These are phyloP conservation scores for Colletotrichum somersetense DNA, from an alignment of 2,329 filamentous ascomycete genomes.

Conservation along the genomic window DNA sequence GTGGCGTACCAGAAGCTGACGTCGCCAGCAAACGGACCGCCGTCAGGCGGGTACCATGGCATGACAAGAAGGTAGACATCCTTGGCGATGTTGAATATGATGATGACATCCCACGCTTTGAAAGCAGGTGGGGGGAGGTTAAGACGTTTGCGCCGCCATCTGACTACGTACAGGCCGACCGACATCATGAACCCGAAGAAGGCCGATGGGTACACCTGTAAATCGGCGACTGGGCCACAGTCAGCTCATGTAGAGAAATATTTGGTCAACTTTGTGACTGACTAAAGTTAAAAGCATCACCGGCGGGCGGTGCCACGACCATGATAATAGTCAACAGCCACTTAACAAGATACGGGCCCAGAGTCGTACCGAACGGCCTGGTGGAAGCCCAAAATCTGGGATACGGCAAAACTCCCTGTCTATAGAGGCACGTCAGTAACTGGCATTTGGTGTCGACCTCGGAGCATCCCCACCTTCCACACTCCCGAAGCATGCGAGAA, in stretches of 20 bases:
- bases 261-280: background rate
- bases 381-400: background rate
- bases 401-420: background rate
- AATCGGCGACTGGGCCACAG: background rate
- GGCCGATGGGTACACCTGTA: background rate
- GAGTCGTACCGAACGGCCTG: background rate
- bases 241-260: background rate
- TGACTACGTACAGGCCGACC: background rate
- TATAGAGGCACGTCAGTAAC: background rate
- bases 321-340: background rate
- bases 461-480: slow-evolving; percentile 51
- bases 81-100: background rate
- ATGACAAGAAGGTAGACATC: slow-evolving; percentile 75
- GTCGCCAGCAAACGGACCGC: slow-evolving; percentile 58
- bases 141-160: background rate
- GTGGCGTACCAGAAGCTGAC: slow-evolving; percentile 79
- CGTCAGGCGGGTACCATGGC: slow-evolving; percentile 77
- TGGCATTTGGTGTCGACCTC: too few relatives aligned
- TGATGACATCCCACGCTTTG: background rate
- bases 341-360: background rate
- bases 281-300: background rate
- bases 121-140: background rate
- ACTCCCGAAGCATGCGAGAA: slow-evolving; percentile 70
- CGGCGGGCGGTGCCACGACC: background rate
- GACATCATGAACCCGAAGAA: background rate